Conservation (phyloP, 192 early-diverging fungal genomes). For the Linnemannia exigua region DNA sequence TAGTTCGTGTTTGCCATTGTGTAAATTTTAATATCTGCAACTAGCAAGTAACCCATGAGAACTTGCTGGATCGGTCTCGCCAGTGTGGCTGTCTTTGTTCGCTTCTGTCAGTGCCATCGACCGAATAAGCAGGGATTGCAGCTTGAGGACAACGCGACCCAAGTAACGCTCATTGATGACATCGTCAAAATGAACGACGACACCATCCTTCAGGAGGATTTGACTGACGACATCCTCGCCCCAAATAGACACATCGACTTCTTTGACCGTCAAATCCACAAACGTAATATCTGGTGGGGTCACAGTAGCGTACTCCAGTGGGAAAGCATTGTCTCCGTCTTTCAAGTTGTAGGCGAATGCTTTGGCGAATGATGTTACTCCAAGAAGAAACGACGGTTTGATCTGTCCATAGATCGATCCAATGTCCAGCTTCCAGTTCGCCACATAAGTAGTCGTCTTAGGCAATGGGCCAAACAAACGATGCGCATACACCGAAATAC, state of each 20-base stretch:
- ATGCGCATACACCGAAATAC: slow-evolving; percentile 70
- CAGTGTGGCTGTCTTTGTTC: slow-evolving; percentile 8
- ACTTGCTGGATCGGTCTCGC: slow-evolving; percentile 42
- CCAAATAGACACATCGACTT: slow-evolving; percentile 73
- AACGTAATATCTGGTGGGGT: slow-evolving; percentile 73
- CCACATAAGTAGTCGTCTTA: slow-evolving; percentile 73
- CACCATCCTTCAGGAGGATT: slow-evolving; percentile 68
- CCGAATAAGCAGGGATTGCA: slow-evolving; percentile 68
- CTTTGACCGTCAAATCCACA: slow-evolving; percentile 67
- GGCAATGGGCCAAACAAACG: slow-evolving; percentile 80
- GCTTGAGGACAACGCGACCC: slow-evolving; percentile 65
- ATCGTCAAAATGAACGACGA: slow-evolving; percentile 76
- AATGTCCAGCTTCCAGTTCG: slow-evolving; percentile 75
- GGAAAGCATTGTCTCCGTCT: slow-evolving; percentile 77
- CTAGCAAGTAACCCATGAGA: neutral
- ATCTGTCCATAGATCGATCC: slow-evolving; percentile 77
- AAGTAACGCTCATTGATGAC: slow-evolving; percentile 70
- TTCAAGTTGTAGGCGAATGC: slow-evolving; percentile 74
- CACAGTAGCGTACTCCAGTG: slow-evolving; percentile 56
- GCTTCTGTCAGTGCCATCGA: slow-evolving; percentile 64
- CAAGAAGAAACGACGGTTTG: slow-evolving; percentile 71
- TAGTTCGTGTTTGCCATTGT: neutral
- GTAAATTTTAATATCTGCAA: too few relatives aligned
- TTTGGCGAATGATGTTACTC: slow-evolving; percentile 64
- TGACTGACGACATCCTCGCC: slow-evolving; percentile 61